Percentiles rank a stretch among this genome's conserved stretches.
Evolutionary conservation across 148 eudicot genomes (phyloP).

Genomic region (Diospyros kaki): DNA sequence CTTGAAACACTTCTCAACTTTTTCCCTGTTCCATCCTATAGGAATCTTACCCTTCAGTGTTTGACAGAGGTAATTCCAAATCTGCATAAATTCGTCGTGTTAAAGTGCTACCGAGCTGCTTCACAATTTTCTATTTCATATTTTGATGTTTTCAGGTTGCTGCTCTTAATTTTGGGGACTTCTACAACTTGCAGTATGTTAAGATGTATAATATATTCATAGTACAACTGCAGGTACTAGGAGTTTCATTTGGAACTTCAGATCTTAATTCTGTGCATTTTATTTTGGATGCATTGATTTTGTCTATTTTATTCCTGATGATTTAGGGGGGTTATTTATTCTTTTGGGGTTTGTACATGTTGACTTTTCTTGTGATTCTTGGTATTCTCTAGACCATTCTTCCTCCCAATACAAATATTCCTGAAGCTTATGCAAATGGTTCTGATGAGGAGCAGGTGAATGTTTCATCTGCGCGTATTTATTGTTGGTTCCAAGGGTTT

Average conservation of each 20-base stretch:
- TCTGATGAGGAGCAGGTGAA: constrained; percentile 84
- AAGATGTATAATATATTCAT: constrained; percentile 79
- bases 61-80: constrained; percentile 65
- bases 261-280: not conserved
- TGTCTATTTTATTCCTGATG: not conserved
- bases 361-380: constrained; percentile 3
- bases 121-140: not conserved
- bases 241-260: not conserved
- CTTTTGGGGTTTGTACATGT: not conserved
- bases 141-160: constrained; percentile 60
- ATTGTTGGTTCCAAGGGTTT: not conserved
- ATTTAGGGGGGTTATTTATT: not conserved
- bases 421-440: constrained; percentile 85
- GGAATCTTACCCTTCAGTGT: constrained; percentile 92
- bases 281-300: not conserved
- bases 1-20: constrained; percentile 85
- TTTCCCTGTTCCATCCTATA: constrained; percentile 72
- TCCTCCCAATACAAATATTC: constrained; percentile 61
- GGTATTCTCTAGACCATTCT: constrained; percentile 51
- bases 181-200: constrained; percentile 71
- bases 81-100: not conserved
- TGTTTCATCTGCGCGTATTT: not conserved
- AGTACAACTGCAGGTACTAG: constrained; percentile 77
- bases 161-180: constrained; percentile 81
- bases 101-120: constrained; percentile 3